Conservation (phyloP, 2,329 filamentous ascomycete species). For the Alternaria angustiovoidea region DNA sequence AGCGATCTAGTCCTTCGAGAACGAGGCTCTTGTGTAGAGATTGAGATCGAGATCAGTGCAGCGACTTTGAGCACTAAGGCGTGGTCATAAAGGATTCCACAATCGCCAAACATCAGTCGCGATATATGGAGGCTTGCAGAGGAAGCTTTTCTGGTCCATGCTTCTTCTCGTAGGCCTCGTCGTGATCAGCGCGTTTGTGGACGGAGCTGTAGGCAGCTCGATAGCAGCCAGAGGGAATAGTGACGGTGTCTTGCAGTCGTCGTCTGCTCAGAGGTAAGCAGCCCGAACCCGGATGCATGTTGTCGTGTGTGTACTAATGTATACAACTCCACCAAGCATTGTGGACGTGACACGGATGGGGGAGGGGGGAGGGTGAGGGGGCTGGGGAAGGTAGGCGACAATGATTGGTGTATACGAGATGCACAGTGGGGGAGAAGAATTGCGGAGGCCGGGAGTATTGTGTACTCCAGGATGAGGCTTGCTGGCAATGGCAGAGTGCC, state of each 20-base stretch:
- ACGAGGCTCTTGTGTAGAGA: neutral
- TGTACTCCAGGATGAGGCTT: neutral
- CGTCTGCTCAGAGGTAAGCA: neutral
- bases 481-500: neutral
- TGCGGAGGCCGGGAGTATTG: conserved; percentile 3
- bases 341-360: conserved; percentile 1
- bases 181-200: conserved; percentile 5
- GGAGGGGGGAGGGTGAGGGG: neutral
- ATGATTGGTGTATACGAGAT: neutral
- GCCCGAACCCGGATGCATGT: neutral
- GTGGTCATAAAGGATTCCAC: neutral
- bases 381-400: neutral
- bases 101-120: neutral
- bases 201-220: conserved; percentile 1
- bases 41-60: neutral
- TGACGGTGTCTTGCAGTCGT: neutral
- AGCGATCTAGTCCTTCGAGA: neutral
- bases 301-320: neutral
- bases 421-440: neutral
- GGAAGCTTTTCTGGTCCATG: neutral
- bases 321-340: neutral
- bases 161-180: neutral
- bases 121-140: conserved; percentile 20
- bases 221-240: neutral
- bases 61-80: neutral